Percentiles rank a stretch among this genome's conserved stretches.
phyloP scores from a whole-genome alignment of 148 eudicot species.

The Chenopodium berlandieri region DNA sequence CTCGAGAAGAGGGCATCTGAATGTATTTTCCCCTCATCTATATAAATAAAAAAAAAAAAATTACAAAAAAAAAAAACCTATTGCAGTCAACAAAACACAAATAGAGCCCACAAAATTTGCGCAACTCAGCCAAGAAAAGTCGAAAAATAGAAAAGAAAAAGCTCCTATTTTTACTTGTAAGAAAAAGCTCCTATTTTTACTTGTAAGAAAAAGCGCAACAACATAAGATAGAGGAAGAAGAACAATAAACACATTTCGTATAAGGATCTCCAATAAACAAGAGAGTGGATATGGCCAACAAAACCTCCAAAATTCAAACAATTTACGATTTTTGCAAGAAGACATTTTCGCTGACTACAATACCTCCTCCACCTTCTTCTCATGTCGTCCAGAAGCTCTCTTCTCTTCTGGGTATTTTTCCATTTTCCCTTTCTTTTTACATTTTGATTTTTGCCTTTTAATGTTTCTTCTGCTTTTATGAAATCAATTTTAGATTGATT shows the following conservation, averaged over 20 bases:
- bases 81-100: background rate
- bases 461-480: background rate
- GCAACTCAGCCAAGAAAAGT: too few species aligned
- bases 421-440: background rate
- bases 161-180: background rate
- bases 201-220: background rate
- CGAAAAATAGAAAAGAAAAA: background rate
- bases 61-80: too few species aligned
- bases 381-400: constrained; percentile 41
- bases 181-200: background rate
- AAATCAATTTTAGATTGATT: background rate
- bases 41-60: too few species aligned
- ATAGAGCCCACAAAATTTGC: background rate
- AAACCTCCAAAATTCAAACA: constrained; percentile 41
- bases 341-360: constrained; percentile 33
- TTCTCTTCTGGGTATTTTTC: constrained; percentile 50
- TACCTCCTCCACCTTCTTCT: constrained; percentile 37
- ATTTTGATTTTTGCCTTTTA: background rate
- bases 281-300: constrained; percentile 30
- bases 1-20: too few species aligned
- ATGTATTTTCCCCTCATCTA: too few species aligned
- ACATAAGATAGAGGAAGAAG: too few species aligned
- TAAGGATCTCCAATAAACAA: background rate
- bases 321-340: constrained; percentile 60
- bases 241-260: too few species aligned